These are phyloP conservation scores for Gamarada debralockiae DNA, from an alignment of 495 filamentous ascomycete genomes.

Conservation along the genomic window DNA sequence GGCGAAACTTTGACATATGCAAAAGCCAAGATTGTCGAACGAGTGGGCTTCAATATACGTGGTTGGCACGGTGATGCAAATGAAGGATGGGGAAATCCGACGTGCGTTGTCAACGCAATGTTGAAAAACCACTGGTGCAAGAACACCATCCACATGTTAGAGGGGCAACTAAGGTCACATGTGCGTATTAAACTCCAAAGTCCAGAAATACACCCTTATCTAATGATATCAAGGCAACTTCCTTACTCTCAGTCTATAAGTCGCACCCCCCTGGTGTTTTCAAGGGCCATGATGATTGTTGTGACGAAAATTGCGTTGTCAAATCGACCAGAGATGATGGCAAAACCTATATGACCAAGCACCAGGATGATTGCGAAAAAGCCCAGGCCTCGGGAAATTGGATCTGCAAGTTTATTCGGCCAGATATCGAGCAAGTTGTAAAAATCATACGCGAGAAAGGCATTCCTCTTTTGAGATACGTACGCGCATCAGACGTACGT, in stretches of 20 bases:
- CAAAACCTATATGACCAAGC: no score
- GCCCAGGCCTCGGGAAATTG: no score
- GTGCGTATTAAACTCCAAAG: neutral
- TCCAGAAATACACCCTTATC: neutral
- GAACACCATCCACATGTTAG: neutral
- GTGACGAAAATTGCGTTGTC: no score
- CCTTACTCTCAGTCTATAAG: no score
- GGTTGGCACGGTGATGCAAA: constrained; percentile 2
- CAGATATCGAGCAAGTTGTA: no score
- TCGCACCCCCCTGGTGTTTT: no score
- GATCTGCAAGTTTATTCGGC: no score
- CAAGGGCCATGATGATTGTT: no score
- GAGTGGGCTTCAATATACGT: neutral
- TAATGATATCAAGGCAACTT: neutral
- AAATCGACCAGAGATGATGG: no score
- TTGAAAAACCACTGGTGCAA: neutral
- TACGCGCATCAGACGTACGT: no score
- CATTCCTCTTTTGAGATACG: no score
- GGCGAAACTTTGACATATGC: constrained; percentile 1
- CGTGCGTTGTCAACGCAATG: neutral
- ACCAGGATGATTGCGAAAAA: no score
- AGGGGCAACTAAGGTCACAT: neutral
- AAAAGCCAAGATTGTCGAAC: neutral
- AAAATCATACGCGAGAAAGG: neutral
- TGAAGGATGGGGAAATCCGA: constrained; percentile 2